Evolutionary conservation across 176 grass and related monocot species (phyloP), one percentile per base, ranked within the genome.

Genomic region (Otatea glauca): DNA sequence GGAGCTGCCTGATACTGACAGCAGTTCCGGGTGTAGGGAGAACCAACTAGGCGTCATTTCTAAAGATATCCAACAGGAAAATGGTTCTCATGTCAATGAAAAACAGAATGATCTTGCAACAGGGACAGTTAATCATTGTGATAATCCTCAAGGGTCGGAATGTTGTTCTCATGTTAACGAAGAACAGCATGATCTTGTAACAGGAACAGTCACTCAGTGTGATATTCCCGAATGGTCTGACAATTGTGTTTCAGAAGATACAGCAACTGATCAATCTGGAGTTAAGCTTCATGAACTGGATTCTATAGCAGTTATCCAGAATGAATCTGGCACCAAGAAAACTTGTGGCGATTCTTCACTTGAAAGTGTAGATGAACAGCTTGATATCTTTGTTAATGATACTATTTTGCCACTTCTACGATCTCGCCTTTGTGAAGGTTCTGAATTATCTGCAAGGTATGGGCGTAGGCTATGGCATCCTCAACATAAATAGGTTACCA

Each of bases 371-470:
- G 41, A 80, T 24, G 81, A 62, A 76, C 55, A 94, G 73, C 74
- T 88, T 65, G 83, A 81, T 83, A 76, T 82, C 53, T 94, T 82
- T 60, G 72, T 82, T 80, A 86, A 53, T 39, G 86, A 86, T 84
- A 86, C 86, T 84, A 76, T 96, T 88, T 84, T 94, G 76, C 91
- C 93, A 23, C 93, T 96, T 89, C 81, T 99, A 48, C 88, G 88
- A 21, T 91, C 83, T 76, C 78, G 53, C 56, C 60, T 94, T 35
- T 76, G 70, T 81, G 97, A 99, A 80, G 88, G 88, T 61, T 96
- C 86, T 78, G 93, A 99, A 84, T 92, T 88, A 55, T 89, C 94
- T 67, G 75, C 86, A 76, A 96, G 93, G 97, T 99, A 92, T 89
- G 29, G 29, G 29, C 29, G 29, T 29, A 29, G 29, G 29, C 29